A percentile compares a stretch with the other conserved stretches of the same genome.
Conservation (phyloP, 2,329 filamentous ascomycete genomes). For the Hypocrella siamensis region DNA sequence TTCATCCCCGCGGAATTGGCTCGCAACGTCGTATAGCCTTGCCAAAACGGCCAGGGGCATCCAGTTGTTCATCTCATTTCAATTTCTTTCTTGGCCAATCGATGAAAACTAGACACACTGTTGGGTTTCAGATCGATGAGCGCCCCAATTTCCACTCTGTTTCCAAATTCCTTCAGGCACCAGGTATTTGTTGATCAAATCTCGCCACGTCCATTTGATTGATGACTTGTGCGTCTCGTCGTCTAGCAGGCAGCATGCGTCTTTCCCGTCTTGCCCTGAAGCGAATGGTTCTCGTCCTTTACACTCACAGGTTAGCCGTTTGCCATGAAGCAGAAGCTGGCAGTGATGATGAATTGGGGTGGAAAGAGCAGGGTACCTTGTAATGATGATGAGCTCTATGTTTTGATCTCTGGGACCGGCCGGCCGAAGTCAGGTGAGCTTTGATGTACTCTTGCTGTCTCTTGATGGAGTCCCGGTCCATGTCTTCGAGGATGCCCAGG, state of each 20-base stretch:
- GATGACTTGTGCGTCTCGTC: no score
- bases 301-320: background rate
- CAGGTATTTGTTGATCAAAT: no score
- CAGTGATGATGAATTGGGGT: background rate
- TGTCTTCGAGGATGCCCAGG: conserved; percentile 51
- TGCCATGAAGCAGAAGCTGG: conserved; percentile 3
- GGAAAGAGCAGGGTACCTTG: conserved; percentile 21
- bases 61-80: no score
- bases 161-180: no score
- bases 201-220: no score
- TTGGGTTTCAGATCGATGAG: no score
- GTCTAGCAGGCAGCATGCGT: conserved; percentile 66
- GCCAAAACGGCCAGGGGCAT: no score
- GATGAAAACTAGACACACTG: no score
- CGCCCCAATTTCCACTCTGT: no score
- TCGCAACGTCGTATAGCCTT: no score
- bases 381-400: conserved; percentile 24
- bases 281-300: conserved; percentile 66
- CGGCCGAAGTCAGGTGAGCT: conserved; percentile 35
- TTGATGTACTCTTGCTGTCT: conserved; percentile 52
- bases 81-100: no score
- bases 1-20: background rate
- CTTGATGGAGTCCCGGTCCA: conserved; percentile 58
- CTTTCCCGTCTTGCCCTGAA: conserved; percentile 84
- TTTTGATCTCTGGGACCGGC: conserved; percentile 36